Evolutionary conservation across 805 yeast genomes (phyloP), one percentile per base, ranked within the genome.

Genomic region (Myxozyma nipponensis): DNA sequence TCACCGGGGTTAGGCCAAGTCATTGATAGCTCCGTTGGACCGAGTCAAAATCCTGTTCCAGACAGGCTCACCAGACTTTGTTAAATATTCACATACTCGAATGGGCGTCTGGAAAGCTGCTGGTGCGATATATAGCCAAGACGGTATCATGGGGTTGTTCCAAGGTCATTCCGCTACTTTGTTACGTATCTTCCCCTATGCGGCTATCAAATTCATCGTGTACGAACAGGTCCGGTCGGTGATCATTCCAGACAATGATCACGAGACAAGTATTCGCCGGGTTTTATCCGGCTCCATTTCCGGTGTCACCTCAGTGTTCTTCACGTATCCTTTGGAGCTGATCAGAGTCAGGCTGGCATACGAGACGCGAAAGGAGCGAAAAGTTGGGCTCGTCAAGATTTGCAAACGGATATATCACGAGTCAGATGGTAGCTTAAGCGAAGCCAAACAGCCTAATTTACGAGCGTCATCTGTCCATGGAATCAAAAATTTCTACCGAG

Each of bases 81-180:
- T 78, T 36, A 78, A 84, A 65, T 88, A 79, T 65, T 74, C 95
- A 5, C 96, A 96, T 15, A 80, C 91, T 0, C 78, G 85, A 56
- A 67, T 70, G 28, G 98, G 98, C 1, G 71, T 93, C 47, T 74
- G 81, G 54, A 71, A 73, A 42, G 98, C 98, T 0, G 84, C 84
- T 0, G 69, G 70, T 32, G 76, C 78, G 49, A 90, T 93, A 23
- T 79, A 79, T 70, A 49, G 60, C 5, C 73, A 71, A 44, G 93
- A 88, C 66, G 98, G 98, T 17, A 42, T 82, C 1, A 56, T 71
- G 39, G 98, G 98, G 1, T 77, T 93, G 47, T 91, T 82, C 66
- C 96, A 91, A 63, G 98, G 98, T 37, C 98, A 93, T 66, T 86
- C 95, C 3, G 96, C 95, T 0, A 93, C 98, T 0, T 71, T 93